These are phyloP conservation scores for Boletus sp. DNA, from an alignment of 768 basidiomycete genomes.

Conservation along the genomic window DNA sequence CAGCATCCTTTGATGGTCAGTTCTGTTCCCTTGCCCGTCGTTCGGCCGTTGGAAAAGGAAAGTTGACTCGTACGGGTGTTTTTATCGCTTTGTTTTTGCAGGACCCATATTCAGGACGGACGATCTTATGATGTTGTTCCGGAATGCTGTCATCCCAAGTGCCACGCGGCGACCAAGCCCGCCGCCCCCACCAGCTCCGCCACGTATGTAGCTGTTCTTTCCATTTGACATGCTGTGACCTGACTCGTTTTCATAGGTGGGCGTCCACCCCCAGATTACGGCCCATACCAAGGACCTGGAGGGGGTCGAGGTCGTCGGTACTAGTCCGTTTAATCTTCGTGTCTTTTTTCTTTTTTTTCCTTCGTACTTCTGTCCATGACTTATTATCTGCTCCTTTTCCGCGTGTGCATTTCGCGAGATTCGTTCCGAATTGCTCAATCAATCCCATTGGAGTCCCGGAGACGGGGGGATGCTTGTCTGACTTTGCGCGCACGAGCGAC, in stretches of 20 bases:
- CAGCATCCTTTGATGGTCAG: slow-evolving; percentile 81
- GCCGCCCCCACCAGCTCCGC: slow-evolving; percentile 53
- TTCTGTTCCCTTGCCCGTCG: slow-evolving; percentile 10
- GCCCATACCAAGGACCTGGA: slow-evolving; percentile 79
- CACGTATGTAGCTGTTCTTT: slow-evolving; percentile 31
- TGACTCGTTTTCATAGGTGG: slow-evolving; percentile 40
- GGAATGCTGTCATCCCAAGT: slow-evolving; percentile 77
- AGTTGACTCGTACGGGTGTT: slow-evolving; percentile 7
- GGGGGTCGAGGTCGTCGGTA: slow-evolving; percentile 43
- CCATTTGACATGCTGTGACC: background rate
- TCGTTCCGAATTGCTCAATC: background rate
- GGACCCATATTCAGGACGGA: slow-evolving; percentile 90
- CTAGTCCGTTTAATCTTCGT: slow-evolving; percentile 16
- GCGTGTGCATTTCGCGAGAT: slow-evolving; percentile 1
- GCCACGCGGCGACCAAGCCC: slow-evolving; percentile 47
- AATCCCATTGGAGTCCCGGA: background rate
- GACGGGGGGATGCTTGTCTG: background rate
- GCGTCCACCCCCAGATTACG: slow-evolving; percentile 81
- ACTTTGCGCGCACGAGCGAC: background rate
- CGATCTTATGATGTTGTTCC: slow-evolving; percentile 82
- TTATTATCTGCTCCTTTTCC: slow-evolving; percentile 10
- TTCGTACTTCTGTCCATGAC: slow-evolving; percentile 13
- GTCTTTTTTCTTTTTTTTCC: background rate
- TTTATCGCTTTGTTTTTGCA: slow-evolving; percentile 30
- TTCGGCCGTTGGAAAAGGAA: slow-evolving; percentile 13